These are phyloP conservation scores for Thermochaetoides dissita DNA, from an alignment of 2,329 filamentous ascomycete genomes.

Conservation along the genomic window DNA sequence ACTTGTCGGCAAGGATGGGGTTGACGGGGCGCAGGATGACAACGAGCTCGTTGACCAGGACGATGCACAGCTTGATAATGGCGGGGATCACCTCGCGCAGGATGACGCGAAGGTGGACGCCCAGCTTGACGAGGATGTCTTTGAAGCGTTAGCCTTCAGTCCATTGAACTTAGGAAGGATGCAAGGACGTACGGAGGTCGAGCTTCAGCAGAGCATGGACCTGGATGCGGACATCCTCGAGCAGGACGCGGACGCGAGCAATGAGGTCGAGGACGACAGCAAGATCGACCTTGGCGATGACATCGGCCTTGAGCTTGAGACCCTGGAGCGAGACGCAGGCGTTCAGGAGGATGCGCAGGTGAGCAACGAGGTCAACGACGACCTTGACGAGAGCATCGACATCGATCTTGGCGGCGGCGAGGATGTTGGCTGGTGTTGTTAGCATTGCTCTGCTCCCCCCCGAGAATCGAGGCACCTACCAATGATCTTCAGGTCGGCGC, in stretches of 20 bases:
- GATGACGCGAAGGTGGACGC: background rate
- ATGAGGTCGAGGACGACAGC: conserved; percentile 6
- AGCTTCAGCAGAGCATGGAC: conserved; percentile 4
- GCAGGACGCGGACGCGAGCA: conserved; percentile 2
- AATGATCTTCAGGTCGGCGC: conserved; percentile 4
- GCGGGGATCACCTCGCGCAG: background rate
- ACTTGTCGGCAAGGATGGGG: background rate
- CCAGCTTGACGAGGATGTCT: background rate
- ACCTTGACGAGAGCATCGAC: conserved; percentile 6
- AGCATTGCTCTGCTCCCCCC: background rate
- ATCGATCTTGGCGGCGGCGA: conserved; percentile 3
- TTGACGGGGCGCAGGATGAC: background rate
- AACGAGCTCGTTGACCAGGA: background rate
- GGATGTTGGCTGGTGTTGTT: background rate
- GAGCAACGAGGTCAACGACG: conserved; percentile 4
- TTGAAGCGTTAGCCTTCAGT: background rate
- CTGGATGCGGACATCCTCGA: conserved; percentile 4
- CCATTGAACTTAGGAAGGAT: background rate
- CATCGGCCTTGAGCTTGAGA: conserved; percentile 4
- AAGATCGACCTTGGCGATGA: conserved; percentile 5
- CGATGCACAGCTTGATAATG: background rate
- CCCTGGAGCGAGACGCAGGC: conserved; percentile 3
- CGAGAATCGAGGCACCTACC: background rate
- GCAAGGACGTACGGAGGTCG: conserved; percentile 5
- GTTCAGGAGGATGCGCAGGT: conserved; percentile 5